Evolutionary conservation across 495 filamentous ascomycete genomes (phyloP).

Genomic region (Venustampulla echinocandica): DNA sequence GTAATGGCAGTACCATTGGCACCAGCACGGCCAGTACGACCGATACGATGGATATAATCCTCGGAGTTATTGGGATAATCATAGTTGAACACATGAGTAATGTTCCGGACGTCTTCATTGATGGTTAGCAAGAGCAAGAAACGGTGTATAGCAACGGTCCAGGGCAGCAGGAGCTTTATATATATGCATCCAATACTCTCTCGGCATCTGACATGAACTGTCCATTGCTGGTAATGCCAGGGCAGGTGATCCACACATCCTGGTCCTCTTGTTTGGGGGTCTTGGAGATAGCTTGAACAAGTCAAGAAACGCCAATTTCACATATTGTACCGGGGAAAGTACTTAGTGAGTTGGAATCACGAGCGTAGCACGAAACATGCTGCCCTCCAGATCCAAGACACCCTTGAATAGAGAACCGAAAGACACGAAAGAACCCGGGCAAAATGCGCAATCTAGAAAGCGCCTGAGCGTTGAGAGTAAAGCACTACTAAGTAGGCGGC

Average conservation of each 20-base stretch:
- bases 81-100: conserved; percentile 99
- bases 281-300: conserved; percentile 54
- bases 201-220: conserved; percentile 22
- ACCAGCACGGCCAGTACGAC: conserved; percentile 92
- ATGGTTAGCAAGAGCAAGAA: conserved; percentile 69
- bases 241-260: conserved; percentile 48
- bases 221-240: conserved; percentile 36
- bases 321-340: conserved; percentile 59
- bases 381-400: conserved; percentile 80
- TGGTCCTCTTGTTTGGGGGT: conserved; percentile 54
- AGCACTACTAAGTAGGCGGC: conserved; percentile 74
- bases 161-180: conserved; percentile 29
- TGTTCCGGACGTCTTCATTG: conserved; percentile 96
- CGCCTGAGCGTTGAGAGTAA: conserved; percentile 78
- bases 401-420: conserved; percentile 66
- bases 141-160: conserved; percentile 47
- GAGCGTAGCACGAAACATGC: conserved; percentile 58
- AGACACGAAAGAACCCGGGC: conserved; percentile 76
- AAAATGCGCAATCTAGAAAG: conserved; percentile 69
- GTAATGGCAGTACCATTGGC: conserved; percentile 89
- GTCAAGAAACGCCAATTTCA: conserved; percentile 67
- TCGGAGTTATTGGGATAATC: conserved; percentile 99
- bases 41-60: conserved; percentile 98
- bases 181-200: conserved; percentile 29
- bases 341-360: conserved; percentile 65